Percentiles rank a stretch among this genome's conserved stretches.
Evolutionary conservation across 2,329 filamentous ascomycete species (phyloP).

Genomic region (Aspergillus clavatus): DNA sequence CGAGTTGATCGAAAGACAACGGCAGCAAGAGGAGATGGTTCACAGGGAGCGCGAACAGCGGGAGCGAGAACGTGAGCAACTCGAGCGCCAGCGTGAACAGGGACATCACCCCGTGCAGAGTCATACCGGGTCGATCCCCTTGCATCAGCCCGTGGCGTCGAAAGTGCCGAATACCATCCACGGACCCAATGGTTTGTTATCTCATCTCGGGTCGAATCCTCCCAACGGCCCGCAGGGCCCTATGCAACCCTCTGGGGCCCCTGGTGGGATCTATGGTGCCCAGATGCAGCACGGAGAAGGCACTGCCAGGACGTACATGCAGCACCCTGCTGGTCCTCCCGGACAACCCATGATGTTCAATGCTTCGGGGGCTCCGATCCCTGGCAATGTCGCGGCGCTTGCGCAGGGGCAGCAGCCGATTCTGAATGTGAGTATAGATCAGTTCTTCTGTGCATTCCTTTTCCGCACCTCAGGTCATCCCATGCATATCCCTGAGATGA

Average conservation of each 20-base stretch:
- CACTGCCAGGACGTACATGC: conserved; percentile 53
- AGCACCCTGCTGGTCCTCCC: conserved; percentile 55
- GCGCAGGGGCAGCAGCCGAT: conserved; percentile 81
- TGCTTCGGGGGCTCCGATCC: conserved; percentile 41
- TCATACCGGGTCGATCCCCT: conserved; percentile 79
- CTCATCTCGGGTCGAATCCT: conserved; percentile 62
- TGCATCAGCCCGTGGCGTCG: conserved; percentile 90
- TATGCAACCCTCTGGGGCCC: conserved; percentile 56
- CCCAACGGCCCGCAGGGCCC: conserved; percentile 50
- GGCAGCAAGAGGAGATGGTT: conserved; percentile 52
- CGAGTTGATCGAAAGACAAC: conserved; percentile 46
- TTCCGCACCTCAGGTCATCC: not conserved
- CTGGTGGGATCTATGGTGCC: conserved; percentile 64
- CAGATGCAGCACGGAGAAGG: conserved; percentile 58
- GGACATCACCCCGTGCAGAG: conserved; percentile 75
- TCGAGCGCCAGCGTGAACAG: conserved; percentile 54
- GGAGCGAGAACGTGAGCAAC: conserved; percentile 50
- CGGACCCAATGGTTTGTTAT: conserved; percentile 82
- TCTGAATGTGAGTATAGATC: conserved; percentile 52
- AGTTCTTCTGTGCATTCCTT: not conserved
- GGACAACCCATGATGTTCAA: conserved; percentile 50
- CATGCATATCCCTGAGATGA: too few relatives aligned
- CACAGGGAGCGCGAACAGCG: conserved; percentile 53
- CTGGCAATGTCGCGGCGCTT: conserved; percentile 53
- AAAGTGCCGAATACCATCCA: conserved; percentile 77